Percentiles rank a stretch among this genome's conserved stretches.
These are phyloP conservation scores for Fomitopsis pinicola DNA, from an alignment of 1,284 basidiomycete genomes.

Conservation along the genomic window DNA sequence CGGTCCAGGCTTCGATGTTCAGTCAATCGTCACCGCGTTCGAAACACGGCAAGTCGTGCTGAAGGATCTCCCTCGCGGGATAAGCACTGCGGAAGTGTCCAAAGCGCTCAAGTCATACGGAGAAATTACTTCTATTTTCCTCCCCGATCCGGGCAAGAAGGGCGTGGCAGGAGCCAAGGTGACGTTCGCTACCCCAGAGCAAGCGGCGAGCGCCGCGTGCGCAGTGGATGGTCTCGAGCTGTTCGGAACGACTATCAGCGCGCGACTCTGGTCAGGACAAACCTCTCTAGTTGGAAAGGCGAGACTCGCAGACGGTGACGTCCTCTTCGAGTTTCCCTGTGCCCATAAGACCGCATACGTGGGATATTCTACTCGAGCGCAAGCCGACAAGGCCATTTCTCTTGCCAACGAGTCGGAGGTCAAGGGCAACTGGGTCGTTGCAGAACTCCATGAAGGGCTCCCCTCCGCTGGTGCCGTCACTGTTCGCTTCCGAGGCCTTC, in stretches of 20 bases:
- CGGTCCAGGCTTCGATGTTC: constrained; percentile 35
- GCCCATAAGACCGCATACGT: constrained; percentile 50
- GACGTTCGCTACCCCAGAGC: constrained; percentile 39
- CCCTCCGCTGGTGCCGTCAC: constrained; percentile 54
- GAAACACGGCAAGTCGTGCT: constrained; percentile 40
- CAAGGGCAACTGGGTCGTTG: constrained; percentile 37
- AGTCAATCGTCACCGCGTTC: constrained; percentile 35
- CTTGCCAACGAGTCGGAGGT: constrained; percentile 31
- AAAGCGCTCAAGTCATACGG: constrained; percentile 34
- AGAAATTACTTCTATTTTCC: constrained; percentile 35
- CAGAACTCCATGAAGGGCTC: constrained; percentile 45
- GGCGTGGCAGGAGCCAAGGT: constrained; percentile 32
- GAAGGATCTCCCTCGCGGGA: constrained; percentile 23
- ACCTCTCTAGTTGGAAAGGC: constrained; percentile 28
- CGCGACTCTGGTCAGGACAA: constrained; percentile 35
- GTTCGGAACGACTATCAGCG: constrained; percentile 35
- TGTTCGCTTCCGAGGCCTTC: constrained; percentile 51
- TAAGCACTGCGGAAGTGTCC: constrained; percentile 13
- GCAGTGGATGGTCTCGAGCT: constrained; percentile 41
- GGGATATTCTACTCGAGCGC: constrained; percentile 46
- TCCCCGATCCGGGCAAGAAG: constrained; percentile 20
- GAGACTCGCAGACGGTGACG: constrained; percentile 40
- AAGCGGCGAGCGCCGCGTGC: constrained; percentile 45
- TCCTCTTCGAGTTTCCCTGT: constrained; percentile 41
- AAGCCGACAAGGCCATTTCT: constrained; percentile 45